Conservation (phyloP, 2,329 filamentous ascomycete species). For the Colletotrichum sublineola region DNA sequence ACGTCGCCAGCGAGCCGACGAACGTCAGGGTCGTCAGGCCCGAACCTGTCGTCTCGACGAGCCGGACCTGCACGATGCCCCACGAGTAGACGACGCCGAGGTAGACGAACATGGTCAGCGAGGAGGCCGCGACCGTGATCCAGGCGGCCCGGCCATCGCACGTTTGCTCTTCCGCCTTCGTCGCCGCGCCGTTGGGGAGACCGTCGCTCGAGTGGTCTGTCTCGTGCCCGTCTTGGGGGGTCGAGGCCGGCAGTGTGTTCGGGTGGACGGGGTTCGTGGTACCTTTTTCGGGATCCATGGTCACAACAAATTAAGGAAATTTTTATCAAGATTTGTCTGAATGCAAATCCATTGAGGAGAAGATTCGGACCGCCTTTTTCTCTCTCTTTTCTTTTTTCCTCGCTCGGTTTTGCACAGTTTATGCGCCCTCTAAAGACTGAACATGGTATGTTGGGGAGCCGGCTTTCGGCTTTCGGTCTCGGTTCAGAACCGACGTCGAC, state of each 20-base stretch:
- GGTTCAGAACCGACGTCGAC: slow-evolving; percentile 11
- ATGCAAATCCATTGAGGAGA: background rate
- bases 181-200: background rate
- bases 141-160: slow-evolving; percentile 42
- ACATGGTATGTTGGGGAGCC: slow-evolving; percentile 32
- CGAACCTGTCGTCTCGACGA: slow-evolving; percentile 44
- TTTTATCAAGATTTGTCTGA: background rate
- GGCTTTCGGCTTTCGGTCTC: slow-evolving; percentile 34
- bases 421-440: background rate
- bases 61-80: slow-evolving; percentile 47
- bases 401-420: background rate
- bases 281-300: slow-evolving; percentile 31
- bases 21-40: slow-evolving; percentile 47
- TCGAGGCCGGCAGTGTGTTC: background rate
- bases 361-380: too few relatives aligned
- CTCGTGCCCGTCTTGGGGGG: slow-evolving; percentile 1
- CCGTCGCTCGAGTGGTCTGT: slow-evolving; percentile 5
- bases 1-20: slow-evolving; percentile 48
- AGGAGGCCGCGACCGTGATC: slow-evolving; percentile 47
- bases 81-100: slow-evolving; percentile 49
- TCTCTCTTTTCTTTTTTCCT: background rate
- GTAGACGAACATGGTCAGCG: slow-evolving; percentile 47
- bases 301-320: background rate
- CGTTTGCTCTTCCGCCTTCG: background rate
- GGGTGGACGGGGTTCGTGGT: background rate